These are phyloP conservation scores for Aureobasidium sp. DNA, from an alignment of 2,329 filamentous ascomycete species.

Conservation along the genomic window DNA sequence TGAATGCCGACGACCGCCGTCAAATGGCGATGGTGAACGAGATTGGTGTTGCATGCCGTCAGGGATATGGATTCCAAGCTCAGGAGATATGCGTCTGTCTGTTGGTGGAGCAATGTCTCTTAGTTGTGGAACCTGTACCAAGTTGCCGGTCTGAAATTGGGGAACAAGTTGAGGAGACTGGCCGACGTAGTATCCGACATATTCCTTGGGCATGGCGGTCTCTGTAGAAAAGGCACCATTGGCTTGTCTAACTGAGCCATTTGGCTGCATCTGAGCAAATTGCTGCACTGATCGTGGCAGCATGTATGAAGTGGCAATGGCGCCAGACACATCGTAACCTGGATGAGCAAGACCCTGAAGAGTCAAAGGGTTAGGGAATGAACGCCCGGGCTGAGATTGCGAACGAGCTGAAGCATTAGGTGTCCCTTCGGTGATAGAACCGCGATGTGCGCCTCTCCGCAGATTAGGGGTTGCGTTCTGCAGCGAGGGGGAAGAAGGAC, in stretches of 20 bases:
- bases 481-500: slow-evolving; percentile 44
- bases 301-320: slow-evolving; percentile 27
- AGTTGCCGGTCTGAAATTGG: slow-evolving; percentile 22
- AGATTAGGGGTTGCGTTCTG: slow-evolving; percentile 37
- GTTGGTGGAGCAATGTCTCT: slow-evolving; percentile 31
- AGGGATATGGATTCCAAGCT: slow-evolving; percentile 30
- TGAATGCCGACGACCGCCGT: slow-evolving; percentile 36
- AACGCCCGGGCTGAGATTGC: slow-evolving; percentile 44
- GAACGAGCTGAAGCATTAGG: slow-evolving; percentile 36
- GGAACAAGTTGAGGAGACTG: slow-evolving; percentile 36
- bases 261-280: slow-evolving; percentile 22
- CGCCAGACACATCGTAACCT: slow-evolving; percentile 34
- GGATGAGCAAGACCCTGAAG: slow-evolving; percentile 32
- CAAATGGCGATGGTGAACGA: slow-evolving; percentile 43
- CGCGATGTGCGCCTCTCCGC: slow-evolving; percentile 36
- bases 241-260: slow-evolving; percentile 11
- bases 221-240: slow-evolving; percentile 20
- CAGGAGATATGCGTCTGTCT: slow-evolving; percentile 37
- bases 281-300: slow-evolving; percentile 23
- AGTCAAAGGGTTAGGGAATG: slow-evolving; percentile 33
- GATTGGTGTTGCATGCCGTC: slow-evolving; percentile 32
- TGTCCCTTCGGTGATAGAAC: slow-evolving; percentile 38
- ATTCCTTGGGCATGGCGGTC: slow-evolving; percentile 41
- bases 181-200: slow-evolving; percentile 43
- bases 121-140: slow-evolving; percentile 27